Conservation (phyloP, 441 rosid species). For the Raphanus hybrid region DNA sequence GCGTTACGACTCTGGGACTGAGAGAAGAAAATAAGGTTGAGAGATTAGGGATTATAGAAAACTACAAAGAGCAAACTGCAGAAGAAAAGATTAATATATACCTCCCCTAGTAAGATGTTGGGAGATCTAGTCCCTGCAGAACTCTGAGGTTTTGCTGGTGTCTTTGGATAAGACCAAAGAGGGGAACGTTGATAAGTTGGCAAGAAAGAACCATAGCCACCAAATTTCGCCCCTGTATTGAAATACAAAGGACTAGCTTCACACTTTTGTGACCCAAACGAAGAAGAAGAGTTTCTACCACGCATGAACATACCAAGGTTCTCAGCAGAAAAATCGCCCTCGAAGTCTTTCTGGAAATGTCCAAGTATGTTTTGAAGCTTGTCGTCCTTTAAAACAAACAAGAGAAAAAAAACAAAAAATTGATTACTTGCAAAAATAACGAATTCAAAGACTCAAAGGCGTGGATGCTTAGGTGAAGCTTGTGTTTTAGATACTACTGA, state of each 20-base stretch:
- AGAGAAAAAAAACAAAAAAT: constrained; percentile 24
- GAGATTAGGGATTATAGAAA: constrained; percentile 27
- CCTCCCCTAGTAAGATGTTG: constrained; percentile 67
- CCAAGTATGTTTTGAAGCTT: constrained; percentile 76
- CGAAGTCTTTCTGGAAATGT: constrained; percentile 82
- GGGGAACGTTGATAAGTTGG: constrained; percentile 87
- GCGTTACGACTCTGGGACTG: constrained; percentile 58
- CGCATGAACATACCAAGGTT: constrained; percentile 64
- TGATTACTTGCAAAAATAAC: neutral
- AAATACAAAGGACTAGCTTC: constrained; percentile 43
- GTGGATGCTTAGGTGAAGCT: neutral
- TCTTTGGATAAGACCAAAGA: constrained; percentile 60
- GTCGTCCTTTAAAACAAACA: constrained; percentile 56
- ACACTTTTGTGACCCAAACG: constrained; percentile 35
- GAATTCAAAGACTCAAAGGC: constrained; percentile 9
- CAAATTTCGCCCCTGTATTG: constrained; percentile 86
- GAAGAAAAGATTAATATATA: constrained; percentile 32
- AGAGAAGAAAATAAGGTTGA: constrained; percentile 13
- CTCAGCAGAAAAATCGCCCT: constrained; percentile 78
- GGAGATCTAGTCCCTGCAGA: constrained; percentile 62
- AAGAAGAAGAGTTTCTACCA: constrained; percentile 44
- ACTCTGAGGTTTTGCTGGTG: constrained; percentile 64
- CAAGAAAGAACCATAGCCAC: constrained; percentile 98
- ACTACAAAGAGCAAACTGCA: neutral
- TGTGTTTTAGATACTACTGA: constrained; percentile 19